A percentile compares a stretch with the other conserved stretches of the same genome.
Conservation (phyloP, 2,329 filamentous ascomycete genomes). For the Arthrobotrys iridis region DNA sequence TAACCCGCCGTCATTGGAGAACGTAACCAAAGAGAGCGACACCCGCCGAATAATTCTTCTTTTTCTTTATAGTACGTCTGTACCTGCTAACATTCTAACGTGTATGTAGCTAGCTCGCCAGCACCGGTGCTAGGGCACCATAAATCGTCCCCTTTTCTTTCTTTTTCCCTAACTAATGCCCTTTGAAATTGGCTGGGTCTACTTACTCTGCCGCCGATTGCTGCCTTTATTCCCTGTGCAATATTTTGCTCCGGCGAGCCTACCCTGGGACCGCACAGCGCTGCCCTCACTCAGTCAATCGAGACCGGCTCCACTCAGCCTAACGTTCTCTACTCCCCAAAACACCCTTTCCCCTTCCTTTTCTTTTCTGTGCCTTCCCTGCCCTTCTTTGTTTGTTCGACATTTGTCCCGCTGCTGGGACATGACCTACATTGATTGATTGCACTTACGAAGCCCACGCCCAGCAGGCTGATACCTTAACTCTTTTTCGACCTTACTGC, state of each 20-base stretch:
- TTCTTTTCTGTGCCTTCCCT: too few relatives aligned
- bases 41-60: slow-evolving; percentile 43
- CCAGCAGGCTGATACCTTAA: slow-evolving; percentile 21
- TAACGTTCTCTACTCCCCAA: slow-evolving; percentile 21
- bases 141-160: slow-evolving; percentile 13
- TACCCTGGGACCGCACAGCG: slow-evolving; percentile 34
- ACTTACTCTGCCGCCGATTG: slow-evolving; percentile 43
- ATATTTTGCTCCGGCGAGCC: slow-evolving; percentile 16
- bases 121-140: not conserved
- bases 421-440: not conserved
- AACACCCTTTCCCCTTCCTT: slow-evolving; percentile 23
- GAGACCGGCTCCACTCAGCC: too few relatives aligned
- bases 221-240: slow-evolving; percentile 39
- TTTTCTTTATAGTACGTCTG: slow-evolving; percentile 51
- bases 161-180: slow-evolving; percentile 15
- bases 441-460: slow-evolving; percentile 41
- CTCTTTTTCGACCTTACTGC: slow-evolving; percentile 22
- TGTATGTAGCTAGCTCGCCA: not conserved
- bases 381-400: slow-evolving; percentile 32
- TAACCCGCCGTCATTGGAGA: slow-evolving; percentile 27
- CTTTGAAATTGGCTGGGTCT: slow-evolving; percentile 29
- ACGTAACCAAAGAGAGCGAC: slow-evolving; percentile 34
- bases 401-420: slow-evolving; percentile 18
- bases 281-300: slow-evolving; percentile 35
- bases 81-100: slow-evolving; percentile 27